Evolutionary conservation across 768 basidiomycete species (phyloP).

Genomic region (Lentinus tigrinus): DNA sequence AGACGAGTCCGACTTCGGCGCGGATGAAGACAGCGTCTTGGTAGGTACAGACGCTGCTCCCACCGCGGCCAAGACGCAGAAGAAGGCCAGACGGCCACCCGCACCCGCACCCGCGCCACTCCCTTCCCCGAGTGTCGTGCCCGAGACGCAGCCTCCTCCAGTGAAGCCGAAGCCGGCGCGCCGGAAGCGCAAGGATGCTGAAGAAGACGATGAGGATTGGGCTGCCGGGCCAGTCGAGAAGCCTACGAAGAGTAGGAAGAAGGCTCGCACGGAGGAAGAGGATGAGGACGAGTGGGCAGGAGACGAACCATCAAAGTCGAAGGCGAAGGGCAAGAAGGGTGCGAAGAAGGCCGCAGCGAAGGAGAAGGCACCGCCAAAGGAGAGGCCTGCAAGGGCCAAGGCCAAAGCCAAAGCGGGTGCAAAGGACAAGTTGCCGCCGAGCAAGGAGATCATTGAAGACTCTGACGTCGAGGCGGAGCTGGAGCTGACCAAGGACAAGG

Average conservation of each 20-base stretch:
- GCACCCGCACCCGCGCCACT: constrained; percentile 4
- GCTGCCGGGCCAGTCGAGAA: constrained; percentile 10
- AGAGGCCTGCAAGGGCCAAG: constrained; percentile 4
- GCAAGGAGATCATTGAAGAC: constrained; percentile 11
- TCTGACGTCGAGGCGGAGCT: constrained; percentile 8
- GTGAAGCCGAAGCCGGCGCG: constrained; percentile 3
- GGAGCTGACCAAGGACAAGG: background rate
- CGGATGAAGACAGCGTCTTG: background rate
- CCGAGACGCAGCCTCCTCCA: constrained; percentile 9
- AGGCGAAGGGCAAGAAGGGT: constrained; percentile 18
- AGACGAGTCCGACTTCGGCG: background rate
- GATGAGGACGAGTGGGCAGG: constrained; percentile 19
- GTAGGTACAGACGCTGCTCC: background rate
- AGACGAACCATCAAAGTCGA: constrained; percentile 17
- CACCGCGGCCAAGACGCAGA: background rate
- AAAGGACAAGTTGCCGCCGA: constrained; percentile 4
- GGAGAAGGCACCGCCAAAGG: constrained; percentile 5
- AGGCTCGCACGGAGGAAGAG: constrained; percentile 20
- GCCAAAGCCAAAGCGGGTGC: constrained; percentile 19
- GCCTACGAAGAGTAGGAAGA: constrained; percentile 22
- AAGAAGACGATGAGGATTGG: constrained; percentile 17
- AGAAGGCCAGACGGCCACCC: background rate
- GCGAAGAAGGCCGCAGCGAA: constrained; percentile 12
- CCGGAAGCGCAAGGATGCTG: constrained; percentile 17
- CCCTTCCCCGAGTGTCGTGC: constrained; percentile 6